phyloP scores from a whole-genome alignment of 305 asterid genomes.

The Fraxinus floribunda region DNA sequence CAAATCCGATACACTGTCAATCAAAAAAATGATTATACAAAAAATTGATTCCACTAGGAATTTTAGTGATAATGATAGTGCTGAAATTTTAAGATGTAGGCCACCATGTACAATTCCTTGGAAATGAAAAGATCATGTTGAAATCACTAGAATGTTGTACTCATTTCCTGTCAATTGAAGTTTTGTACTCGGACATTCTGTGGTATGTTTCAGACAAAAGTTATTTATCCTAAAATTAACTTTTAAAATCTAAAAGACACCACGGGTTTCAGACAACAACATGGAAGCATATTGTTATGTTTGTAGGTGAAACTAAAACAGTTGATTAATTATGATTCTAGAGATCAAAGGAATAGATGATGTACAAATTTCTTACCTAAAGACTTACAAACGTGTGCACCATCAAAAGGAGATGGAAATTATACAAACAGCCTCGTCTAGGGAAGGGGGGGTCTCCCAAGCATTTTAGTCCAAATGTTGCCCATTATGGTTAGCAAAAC shows the following conservation, averaged over 20 bases:
- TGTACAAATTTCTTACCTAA: background rate
- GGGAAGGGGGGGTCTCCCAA: background rate
- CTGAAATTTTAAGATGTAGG: background rate
- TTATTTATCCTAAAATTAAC: background rate
- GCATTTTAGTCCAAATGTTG: background rate
- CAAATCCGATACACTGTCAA: slow-evolving; percentile 90
- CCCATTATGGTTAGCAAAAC: background rate
- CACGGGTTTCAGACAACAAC: background rate
- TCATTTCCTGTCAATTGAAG: background rate
- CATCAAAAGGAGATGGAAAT: background rate
- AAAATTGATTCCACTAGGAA: slow-evolving; percentile 2
- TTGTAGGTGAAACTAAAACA: background rate
- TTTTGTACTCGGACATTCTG: background rate
- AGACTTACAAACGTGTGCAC: background rate
- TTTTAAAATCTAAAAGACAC: background rate
- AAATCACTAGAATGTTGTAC: background rate
- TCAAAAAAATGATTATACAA: slow-evolving; percentile 24
- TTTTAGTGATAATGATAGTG: background rate
- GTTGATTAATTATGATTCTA: background rate
- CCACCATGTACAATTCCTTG: background rate
- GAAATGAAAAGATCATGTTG: background rate
- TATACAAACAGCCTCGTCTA: background rate
- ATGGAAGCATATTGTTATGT: background rate
- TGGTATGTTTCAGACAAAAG: background rate
- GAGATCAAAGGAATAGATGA: background rate